A percentile compares a stretch with the other conserved stretches of the same genome.
Evolutionary conservation across 2,329 filamentous ascomycete genomes (phyloP).

Genomic region (Monilinia fructicola): DNA sequence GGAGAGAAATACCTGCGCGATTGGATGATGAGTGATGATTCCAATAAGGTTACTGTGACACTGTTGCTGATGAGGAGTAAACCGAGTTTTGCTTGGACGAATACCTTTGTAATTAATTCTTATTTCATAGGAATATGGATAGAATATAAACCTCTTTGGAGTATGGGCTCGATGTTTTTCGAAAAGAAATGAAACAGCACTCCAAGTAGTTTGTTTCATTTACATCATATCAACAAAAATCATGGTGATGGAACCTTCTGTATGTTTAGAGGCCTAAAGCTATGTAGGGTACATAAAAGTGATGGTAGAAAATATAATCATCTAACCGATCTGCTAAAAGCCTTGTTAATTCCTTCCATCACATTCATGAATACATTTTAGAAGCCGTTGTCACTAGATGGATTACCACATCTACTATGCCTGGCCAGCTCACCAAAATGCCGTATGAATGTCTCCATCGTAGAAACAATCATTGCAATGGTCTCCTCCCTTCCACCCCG

Average conservation of each 20-base stretch:
- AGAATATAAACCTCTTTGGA: too few species aligned
- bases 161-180: too few species aligned
- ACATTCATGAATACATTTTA: constrained; percentile 30
- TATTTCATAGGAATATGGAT: too few species aligned
- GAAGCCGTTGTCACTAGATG: constrained; percentile 21
- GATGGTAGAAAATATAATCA: constrained; percentile 24
- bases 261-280: constrained; percentile 33
- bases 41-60: too few species aligned
- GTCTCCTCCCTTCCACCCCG: constrained; percentile 40
- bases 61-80: too few species aligned
- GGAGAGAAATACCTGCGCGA: too few species aligned
- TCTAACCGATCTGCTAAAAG: constrained; percentile 20
- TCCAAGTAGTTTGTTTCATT: background rate
- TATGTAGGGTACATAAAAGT: constrained; percentile 35
- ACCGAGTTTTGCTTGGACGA: too few species aligned
- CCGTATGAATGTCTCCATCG: constrained; percentile 26
- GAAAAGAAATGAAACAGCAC: too few species aligned
- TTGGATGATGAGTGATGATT: too few species aligned
- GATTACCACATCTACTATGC: constrained; percentile 32
- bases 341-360: constrained; percentile 25
- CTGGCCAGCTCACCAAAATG: constrained; percentile 37
- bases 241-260: constrained; percentile 26
- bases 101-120: too few species aligned
- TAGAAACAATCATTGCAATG: constrained; percentile 35
- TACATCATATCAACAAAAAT: background rate